Evolutionary conservation across 1,284 basidiomycete genomes (phyloP).

Genomic region (Pulveroboletus sp.): DNA sequence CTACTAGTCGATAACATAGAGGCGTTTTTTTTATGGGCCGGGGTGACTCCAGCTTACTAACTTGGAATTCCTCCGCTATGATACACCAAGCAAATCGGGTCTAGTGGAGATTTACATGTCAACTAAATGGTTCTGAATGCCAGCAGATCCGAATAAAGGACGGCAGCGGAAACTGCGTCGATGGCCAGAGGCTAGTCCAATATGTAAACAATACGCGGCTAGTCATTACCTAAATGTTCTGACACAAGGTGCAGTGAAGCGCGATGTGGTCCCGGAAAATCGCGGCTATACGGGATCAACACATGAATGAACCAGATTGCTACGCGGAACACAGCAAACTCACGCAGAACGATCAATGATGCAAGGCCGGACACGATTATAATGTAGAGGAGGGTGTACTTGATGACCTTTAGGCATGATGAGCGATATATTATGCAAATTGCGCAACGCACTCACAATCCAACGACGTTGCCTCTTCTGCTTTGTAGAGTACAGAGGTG

Average conservation of each 20-base stretch:
- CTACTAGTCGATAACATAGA: background rate
- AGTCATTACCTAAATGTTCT: constrained; percentile 71
- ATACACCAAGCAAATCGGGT: constrained; percentile 33
- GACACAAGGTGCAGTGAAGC: constrained; percentile 72
- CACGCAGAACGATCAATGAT: constrained; percentile 81
- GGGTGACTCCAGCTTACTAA: constrained; percentile 10
- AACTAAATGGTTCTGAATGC: constrained; percentile 27
- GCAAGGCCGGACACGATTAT: constrained; percentile 78
- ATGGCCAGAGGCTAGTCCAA: constrained; percentile 8
- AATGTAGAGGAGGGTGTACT: constrained; percentile 85
- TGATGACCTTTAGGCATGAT: constrained; percentile 54
- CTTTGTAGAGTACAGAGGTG: constrained; percentile 93
- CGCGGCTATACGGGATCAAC: constrained; percentile 48
- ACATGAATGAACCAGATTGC: constrained; percentile 1
- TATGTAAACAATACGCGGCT: constrained; percentile 12
- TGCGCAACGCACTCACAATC: constrained; percentile 61
- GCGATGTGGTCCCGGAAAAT: constrained; percentile 70
- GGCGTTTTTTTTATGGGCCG: background rate
- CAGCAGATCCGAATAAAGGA: constrained; percentile 19
- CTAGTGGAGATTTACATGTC: constrained; percentile 31
- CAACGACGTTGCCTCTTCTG: constrained; percentile 89
- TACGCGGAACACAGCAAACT: constrained; percentile 40
- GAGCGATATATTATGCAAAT: constrained; percentile 5
- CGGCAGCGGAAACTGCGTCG: constrained; percentile 7
- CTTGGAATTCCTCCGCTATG: constrained; percentile 28